Percentiles rank a stretch among this genome's conserved stretches.
Conservation (phyloP, 306 rosid genomes). For the Malus sylvestris region DNA sequence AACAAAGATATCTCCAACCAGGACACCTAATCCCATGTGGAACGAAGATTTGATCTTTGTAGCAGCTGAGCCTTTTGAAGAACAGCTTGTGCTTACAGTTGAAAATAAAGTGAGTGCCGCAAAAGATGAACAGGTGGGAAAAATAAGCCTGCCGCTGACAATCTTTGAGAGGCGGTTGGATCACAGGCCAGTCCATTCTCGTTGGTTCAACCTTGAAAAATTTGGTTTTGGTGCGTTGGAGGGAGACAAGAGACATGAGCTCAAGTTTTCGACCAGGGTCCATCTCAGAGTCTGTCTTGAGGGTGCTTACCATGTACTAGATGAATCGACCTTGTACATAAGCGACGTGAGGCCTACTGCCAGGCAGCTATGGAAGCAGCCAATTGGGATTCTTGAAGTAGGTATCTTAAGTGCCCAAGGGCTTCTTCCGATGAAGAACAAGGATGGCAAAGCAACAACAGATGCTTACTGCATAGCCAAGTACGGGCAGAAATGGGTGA, state of each 20-base stretch:
- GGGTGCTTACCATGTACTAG: conserved; percentile 81
- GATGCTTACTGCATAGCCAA: conserved; percentile 80
- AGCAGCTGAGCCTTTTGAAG: conserved; percentile 87
- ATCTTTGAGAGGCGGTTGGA: conserved; percentile 64
- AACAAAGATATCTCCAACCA: conserved; percentile 49
- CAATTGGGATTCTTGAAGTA: conserved; percentile 77
- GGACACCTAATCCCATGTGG: conserved; percentile 59
- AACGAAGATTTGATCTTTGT: conserved; percentile 74
- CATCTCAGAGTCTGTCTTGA: conserved; percentile 69
- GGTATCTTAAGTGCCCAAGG: conserved; percentile 87
- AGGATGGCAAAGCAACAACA: conserved; percentile 44
- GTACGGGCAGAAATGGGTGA: conserved; percentile 79
- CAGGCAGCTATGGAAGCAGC: conserved; percentile 77
- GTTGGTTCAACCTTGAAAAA: conserved; percentile 64
- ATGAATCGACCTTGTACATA: conserved; percentile 71
- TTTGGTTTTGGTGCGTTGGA: conserved; percentile 67
- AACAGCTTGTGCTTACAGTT: conserved; percentile 45
- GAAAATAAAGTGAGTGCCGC: conserved; percentile 44
- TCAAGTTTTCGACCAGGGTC: conserved; percentile 50
- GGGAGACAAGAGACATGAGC: conserved; percentile 59
- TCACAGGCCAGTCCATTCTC: conserved; percentile 53
- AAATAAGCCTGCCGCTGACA: conserved; percentile 26
- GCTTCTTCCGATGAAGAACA: conserved; percentile 57
- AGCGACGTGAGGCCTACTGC: conserved; percentile 80
- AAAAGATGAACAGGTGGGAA: conserved; percentile 57